Conservation (phyloP, 1,139 yeast genomes). For the Geotrichum macrosporum region DNA sequence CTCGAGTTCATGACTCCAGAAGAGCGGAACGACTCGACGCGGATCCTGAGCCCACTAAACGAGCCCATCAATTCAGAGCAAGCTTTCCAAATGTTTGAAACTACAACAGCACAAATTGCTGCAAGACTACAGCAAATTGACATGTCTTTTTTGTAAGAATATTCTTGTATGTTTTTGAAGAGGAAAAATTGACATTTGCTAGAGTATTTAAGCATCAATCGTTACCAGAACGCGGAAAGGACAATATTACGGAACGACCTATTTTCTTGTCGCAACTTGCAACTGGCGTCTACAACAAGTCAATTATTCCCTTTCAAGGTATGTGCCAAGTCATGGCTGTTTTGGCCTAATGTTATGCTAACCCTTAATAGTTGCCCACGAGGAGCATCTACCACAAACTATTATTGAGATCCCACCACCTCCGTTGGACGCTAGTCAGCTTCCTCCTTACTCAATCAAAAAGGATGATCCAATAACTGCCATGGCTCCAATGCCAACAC, state of each 20-base stretch:
- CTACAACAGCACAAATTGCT: conserved; percentile 13
- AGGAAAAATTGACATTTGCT: neutral
- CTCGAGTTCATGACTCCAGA: conserved; percentile 16
- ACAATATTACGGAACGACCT: conserved; percentile 8
- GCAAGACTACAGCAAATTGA: conserved; percentile 10
- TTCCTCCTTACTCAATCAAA: conserved; percentile 18
- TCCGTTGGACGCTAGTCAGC: conserved; percentile 11
- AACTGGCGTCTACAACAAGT: conserved; percentile 11
- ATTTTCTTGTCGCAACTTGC: conserved; percentile 17
- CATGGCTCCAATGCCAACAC: conserved; percentile 10
- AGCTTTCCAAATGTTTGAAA: conserved; percentile 9
- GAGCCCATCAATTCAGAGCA: conserved; percentile 10
- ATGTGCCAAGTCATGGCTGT: neutral
- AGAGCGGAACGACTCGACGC: conserved; percentile 13
- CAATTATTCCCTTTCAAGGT: conserved; percentile 14
- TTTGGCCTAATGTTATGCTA: too few species aligned
- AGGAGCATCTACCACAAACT: conserved; percentile 10
- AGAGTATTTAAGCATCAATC: conserved; percentile 20
- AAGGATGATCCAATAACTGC: conserved; percentile 20
- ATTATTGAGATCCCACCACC: conserved; percentile 20
- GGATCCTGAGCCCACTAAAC: conserved; percentile 11
- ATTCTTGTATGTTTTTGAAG: neutral
- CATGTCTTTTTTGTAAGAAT: conserved; percentile 19
- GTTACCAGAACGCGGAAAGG: conserved; percentile 13
- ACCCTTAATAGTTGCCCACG: conserved; percentile 20